Conservation (phyloP, 305 asterid species). For the Caryopteris hybrid region DNA sequence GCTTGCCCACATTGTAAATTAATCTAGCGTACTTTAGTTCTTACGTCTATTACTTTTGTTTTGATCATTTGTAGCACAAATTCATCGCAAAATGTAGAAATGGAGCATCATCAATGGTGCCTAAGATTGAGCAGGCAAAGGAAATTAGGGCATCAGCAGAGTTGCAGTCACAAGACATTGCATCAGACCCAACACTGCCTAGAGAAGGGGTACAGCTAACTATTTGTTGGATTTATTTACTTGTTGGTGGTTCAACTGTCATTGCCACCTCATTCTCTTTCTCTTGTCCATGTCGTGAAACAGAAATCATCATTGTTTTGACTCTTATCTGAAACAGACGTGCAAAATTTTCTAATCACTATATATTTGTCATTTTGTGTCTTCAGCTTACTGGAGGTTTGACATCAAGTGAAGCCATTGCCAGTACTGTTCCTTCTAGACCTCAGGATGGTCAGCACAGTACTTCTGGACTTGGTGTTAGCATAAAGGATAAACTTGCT, state of each 20-base stretch:
- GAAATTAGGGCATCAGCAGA: constrained; percentile 65
- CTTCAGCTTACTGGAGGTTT: constrained; percentile 40
- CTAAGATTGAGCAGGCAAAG: constrained; percentile 92
- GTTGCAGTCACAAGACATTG: constrained; percentile 46
- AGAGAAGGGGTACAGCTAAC: constrained; percentile 53
- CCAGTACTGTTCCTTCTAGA: constrained; percentile 78
- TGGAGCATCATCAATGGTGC: constrained; percentile 86
- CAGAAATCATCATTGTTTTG: constrained; percentile 5
- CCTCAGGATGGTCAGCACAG: constrained; percentile 44
- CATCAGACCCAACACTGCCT: constrained; percentile 48
- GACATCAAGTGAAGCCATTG: constrained; percentile 50
- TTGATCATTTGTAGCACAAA: constrained; percentile 64
- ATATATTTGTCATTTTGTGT: background rate
- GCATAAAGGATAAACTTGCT: constrained; percentile 26
- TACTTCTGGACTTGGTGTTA: constrained; percentile 26
- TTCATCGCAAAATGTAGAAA: constrained; percentile 90
- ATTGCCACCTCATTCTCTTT: background rate
- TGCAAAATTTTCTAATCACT: constrained; percentile 4
- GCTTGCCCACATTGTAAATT: background rate
- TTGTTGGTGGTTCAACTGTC: constrained; percentile 12
- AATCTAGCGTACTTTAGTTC: constrained; percentile 16
- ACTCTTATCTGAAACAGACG: constrained; percentile 2
- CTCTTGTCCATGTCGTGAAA: constrained; percentile 9
- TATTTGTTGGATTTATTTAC: constrained; percentile 15
- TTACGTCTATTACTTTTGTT: constrained; percentile 15